Evolutionary conservation across 2,329 filamentous ascomycete genomes (phyloP), one percentile per base, ranked within the genome.

Genomic region (Diaporthe capsici): DNA sequence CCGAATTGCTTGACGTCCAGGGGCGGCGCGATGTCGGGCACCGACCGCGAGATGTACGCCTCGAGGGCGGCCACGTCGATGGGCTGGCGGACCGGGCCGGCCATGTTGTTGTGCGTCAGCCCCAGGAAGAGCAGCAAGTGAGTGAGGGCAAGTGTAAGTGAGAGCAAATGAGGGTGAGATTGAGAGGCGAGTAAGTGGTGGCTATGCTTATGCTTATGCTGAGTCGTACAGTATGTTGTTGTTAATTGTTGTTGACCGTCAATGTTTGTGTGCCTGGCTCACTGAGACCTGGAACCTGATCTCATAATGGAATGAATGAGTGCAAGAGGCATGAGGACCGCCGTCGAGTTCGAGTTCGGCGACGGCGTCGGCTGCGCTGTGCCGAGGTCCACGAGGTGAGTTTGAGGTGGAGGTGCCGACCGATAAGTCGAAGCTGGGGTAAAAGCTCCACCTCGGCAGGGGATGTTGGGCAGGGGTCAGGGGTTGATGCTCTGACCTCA

Each of bases 1-100:
- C 96, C 95, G 83, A 98, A 99, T 91, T 98, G 96, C 87, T 98
- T 97, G 79, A 98, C 87, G 61, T 95, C 93, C 78, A 98, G 87
- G 1, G 97, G 97, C 20, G 92, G 90, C 85, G 94, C 91, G 82
- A 99, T 95, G 81, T 93, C 90, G 3, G 95, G 95, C n/a, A 98
- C 94, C 85, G 95, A 90, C 77, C 90, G 85, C 73, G 90, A 86
- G 79, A 99, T 90, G 85, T 96, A 99, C 78, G 88, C 89, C 87
- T 96, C 94, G 73, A 99, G 88, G 22, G 94, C 92, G 81, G 90
- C 86, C 80, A 96, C 86, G 82, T 98, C 94, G 82, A 99, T 97
- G 58, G 95, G 94, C 83, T 99, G 97, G 83, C 97, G 92, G 75
- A 99, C 92, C 78, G 89, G 89, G 80, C 96, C 96, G 72, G 97